These are phyloP conservation scores for Avicennia marina DNA, from an alignment of 257 asterid species.

Conservation along the genomic window DNA sequence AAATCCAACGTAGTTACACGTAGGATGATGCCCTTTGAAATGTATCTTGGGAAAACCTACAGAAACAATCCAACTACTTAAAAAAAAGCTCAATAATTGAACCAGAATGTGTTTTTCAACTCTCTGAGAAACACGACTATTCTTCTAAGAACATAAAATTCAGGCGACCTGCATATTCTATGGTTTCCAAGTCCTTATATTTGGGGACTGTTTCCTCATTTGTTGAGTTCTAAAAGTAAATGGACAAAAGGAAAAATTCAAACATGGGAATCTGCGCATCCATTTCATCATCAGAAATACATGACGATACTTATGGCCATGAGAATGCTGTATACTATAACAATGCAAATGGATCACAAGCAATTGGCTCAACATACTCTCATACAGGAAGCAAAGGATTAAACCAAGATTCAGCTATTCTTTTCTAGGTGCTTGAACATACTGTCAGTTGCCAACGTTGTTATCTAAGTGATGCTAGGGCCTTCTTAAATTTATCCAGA, in stretches of 20 bases:
- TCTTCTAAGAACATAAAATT: too few relatives aligned
- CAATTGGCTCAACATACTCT: slow-evolving; percentile 55
- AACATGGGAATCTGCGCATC: slow-evolving; percentile 55
- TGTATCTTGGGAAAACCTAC: slow-evolving; percentile 68
- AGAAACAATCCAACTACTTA: slow-evolving; percentile 23
- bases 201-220: slow-evolving; percentile 15
- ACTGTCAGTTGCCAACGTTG: too few relatives aligned
- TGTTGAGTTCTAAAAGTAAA: slow-evolving; percentile 22
- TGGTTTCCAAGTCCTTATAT: slow-evolving; percentile 36
- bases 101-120: slow-evolving; percentile 31
- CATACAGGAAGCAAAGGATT: slow-evolving; percentile 62
- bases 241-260: slow-evolving; percentile 17
- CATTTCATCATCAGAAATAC: slow-evolving; percentile 45
- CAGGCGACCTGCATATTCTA: slow-evolving; percentile 41
- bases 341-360: slow-evolving; percentile 14
- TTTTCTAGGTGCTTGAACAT: slow-evolving; percentile 47
- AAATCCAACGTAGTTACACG: slow-evolving; percentile 35
- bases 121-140: slow-evolving; percentile 28
- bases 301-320: slow-evolving; percentile 49
- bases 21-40: slow-evolving; percentile 63
- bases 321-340: slow-evolving; percentile 46
- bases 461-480: too few relatives aligned
- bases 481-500: too few relatives aligned
- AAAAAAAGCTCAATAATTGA: slow-evolving; percentile 39
- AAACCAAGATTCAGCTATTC: slow-evolving; percentile 74